A percentile compares a stretch with the other conserved stretches of the same genome.
phyloP scores from a whole-genome alignment of 148 eudicot species.

The Vaccinium darrowii region DNA sequence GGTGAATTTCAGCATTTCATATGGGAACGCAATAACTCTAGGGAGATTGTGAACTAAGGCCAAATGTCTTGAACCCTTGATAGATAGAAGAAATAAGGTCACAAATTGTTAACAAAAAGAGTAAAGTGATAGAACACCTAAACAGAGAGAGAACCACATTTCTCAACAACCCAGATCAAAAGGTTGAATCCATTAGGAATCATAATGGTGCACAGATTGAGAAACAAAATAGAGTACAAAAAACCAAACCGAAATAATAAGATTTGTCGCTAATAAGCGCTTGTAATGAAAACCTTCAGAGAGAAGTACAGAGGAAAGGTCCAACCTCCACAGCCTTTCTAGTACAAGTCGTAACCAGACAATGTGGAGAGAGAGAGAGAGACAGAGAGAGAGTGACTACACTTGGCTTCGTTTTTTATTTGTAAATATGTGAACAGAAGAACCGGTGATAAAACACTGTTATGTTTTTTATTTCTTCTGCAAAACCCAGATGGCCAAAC shows the following conservation, averaged over 20 bases:
- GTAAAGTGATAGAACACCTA: not conserved
- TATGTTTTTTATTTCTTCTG: not conserved
- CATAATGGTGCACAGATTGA: slow-evolving; percentile 7
- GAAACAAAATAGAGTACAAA: slow-evolving; percentile 1
- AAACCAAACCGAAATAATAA: not conserved
- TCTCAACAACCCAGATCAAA: slow-evolving; percentile 4
- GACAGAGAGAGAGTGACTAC: slow-evolving; percentile 3
- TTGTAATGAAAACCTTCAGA: not conserved
- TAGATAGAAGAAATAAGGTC: not conserved
- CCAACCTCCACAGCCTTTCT: slow-evolving; percentile 2
- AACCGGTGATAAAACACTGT: not conserved
- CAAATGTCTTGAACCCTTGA: not conserved
- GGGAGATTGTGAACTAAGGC: not conserved
- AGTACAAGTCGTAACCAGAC: slow-evolving; percentile 11
- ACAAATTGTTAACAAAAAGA: not conserved
- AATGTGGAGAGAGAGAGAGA: not conserved
- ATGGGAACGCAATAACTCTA: not conserved
- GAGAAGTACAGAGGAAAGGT: not conserved
- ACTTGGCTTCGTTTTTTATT: not conserved
- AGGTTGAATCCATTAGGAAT: slow-evolving; percentile 1
- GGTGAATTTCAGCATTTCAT: too few relatives aligned
- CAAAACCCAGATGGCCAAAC: not conserved
- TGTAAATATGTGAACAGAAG: not conserved
- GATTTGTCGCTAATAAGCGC: not conserved
- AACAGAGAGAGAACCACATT: not conserved